Conservation (phyloP, 1,139 yeast species). For the Martiniozyma asiatica region DNA sequence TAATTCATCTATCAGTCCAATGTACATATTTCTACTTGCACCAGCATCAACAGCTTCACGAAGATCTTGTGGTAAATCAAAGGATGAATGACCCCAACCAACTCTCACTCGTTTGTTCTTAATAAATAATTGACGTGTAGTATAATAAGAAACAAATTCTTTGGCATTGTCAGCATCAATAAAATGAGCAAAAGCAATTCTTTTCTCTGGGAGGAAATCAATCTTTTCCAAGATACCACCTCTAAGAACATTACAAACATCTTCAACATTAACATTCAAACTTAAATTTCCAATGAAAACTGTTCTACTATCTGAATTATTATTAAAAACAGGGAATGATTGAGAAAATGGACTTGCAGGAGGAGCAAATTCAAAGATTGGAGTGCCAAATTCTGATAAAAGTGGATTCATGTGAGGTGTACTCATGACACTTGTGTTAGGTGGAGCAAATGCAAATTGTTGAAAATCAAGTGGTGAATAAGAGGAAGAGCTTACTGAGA, state of each 20-base stretch:
- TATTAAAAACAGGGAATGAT: conserved; percentile 46
- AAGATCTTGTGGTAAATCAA: conserved; percentile 62
- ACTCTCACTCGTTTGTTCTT: conserved; percentile 64
- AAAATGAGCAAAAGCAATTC: conserved; percentile 53
- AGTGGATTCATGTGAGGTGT: too few species aligned
- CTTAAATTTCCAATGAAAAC: conserved; percentile 47
- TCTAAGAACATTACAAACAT: conserved; percentile 36
- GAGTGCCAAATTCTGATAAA: too few species aligned
- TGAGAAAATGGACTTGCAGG: conserved; percentile 43
- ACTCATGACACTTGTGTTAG: too few species aligned
- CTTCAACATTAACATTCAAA: conserved; percentile 35
- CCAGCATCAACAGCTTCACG: conserved; percentile 73
- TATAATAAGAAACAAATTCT: conserved; percentile 70
- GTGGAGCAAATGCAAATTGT: too few species aligned
- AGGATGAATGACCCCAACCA: conserved; percentile 82
- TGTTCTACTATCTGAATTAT: conserved; percentile 52
- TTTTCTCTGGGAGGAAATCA: conserved; percentile 45
- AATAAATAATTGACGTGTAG: conserved; percentile 62
- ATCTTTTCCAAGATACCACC: conserved; percentile 46
- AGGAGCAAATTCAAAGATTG: too few species aligned
- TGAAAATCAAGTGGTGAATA: too few species aligned
- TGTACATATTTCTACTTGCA: conserved; percentile 70
- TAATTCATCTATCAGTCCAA: conserved; percentile 41
- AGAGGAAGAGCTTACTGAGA: too few species aligned
- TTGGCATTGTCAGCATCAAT: conserved; percentile 75